Conservation (phyloP, 2,329 filamentous ascomycete genomes). For the Blastomyces gilchristii region DNA sequence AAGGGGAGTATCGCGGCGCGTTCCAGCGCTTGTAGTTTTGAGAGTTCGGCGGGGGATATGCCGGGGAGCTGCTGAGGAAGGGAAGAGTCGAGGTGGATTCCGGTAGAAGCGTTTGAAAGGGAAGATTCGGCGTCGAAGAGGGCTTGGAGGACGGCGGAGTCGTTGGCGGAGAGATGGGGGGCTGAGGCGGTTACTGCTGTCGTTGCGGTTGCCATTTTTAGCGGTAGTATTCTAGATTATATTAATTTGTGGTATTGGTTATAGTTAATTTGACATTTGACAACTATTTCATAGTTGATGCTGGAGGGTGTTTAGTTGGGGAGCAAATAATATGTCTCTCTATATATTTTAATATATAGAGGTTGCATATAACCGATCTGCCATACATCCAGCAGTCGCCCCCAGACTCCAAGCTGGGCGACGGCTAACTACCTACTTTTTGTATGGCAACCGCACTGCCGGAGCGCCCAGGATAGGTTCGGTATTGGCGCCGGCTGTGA, state of each 20-base stretch:
- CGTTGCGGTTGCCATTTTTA: background rate
- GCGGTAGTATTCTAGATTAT: too few species aligned
- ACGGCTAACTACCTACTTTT: constrained; percentile 5
- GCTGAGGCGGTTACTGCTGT: constrained; percentile 17
- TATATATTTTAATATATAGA: too few species aligned
- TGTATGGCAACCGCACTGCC: constrained; percentile 1
- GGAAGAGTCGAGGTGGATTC: constrained; percentile 22
- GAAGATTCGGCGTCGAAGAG: constrained; percentile 39
- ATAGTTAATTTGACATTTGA: too few species aligned
- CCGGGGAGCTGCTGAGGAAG: constrained; percentile 31
- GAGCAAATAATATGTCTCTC: too few species aligned
- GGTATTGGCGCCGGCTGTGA: background rate
- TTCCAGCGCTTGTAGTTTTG: constrained; percentile 31
- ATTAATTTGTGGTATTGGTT: too few species aligned
- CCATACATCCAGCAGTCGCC: background rate
- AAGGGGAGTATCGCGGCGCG: constrained; percentile 32
- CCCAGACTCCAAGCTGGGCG: background rate
- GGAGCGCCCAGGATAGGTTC: background rate
- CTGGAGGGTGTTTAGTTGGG: too few species aligned
- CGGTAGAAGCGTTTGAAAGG: constrained; percentile 17
- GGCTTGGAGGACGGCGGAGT: constrained; percentile 37
- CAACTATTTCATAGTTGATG: too few species aligned
- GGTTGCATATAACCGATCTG: too few species aligned
- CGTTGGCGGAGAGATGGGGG: constrained; percentile 33
- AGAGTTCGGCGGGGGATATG: constrained; percentile 30